Percentiles rank a stretch among this genome's conserved stretches.
phyloP scores from a whole-genome alignment of 2,329 filamentous ascomycete genomes.

The Fusarium pseudonygamai region DNA sequence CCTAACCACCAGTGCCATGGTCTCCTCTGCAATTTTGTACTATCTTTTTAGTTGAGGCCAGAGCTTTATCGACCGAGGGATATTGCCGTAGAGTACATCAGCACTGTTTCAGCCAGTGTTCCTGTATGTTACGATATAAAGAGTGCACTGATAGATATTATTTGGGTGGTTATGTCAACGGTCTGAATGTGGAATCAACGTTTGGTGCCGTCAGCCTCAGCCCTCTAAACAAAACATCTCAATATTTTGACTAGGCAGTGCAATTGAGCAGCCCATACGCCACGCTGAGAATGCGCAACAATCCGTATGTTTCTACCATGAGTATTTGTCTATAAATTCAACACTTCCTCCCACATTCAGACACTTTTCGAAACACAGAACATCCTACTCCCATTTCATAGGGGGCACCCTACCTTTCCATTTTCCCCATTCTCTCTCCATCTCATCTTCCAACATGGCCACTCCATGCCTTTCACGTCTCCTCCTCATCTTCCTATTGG shows the following conservation, averaged over 20 bases:
- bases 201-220: not conserved
- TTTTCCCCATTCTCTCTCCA: not conserved
- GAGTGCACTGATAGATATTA: fast-evolving
- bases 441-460: not conserved
- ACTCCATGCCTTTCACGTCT: not conserved
- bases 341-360: not conserved
- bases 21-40: fast-evolving
- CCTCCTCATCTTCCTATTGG: not conserved
- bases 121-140: fast-evolving
- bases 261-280: not conserved
- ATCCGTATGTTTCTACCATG: fast-evolving
- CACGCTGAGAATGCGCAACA: fast-evolving
- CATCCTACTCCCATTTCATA: not conserved
- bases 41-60: fast-evolving
- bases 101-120: too few species aligned
- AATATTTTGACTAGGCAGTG: too few species aligned
- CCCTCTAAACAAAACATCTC: not conserved
- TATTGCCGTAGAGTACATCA: not conserved
- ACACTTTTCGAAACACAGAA: not conserved
- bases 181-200: not conserved
- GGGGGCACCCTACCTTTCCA: not conserved
- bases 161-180: not conserved
- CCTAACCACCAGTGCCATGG: not conserved
- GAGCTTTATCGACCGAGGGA: fast-evolving
- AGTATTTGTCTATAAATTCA: not conserved